Evolutionary conservation across 345 rosid genomes (phyloP), one percentile per base, ranked within the genome.

Genomic region (Crucihimalaya himalaica): DNA sequence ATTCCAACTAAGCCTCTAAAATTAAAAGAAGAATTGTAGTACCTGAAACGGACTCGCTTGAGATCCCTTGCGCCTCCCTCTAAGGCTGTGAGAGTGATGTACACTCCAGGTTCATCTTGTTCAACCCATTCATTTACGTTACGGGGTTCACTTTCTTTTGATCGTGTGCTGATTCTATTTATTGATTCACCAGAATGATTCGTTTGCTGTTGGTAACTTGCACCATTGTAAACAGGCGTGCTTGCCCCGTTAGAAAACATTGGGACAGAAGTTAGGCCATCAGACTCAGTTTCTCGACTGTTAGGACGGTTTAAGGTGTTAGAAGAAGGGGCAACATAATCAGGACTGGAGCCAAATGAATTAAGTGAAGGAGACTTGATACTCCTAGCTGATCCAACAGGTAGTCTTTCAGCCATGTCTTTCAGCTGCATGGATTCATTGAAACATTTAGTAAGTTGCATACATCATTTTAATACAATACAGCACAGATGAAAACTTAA

Each of bases 21-120:
- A 18, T 23, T 11, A 6, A 6, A 62, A 32, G 47, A 32, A 7
- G 32, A 55, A 39, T 1, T 45, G 45, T 82, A 89, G 51, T 83
- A 96, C 98, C 99, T 96, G 88, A 96, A 96, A 73, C 99, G 98
- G 63, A 96, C 99, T 53, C 98, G 92, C 80, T 96, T 92, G 54
- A 96, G 96, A 87, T 96, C 99, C 81, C 73, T 72, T 4, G 88
- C 86, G 48, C 79, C 88, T 63, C 96, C 97, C 0, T 90, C 85
- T 23, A 92, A 88, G 40, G 96, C 87, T 40, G 89, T 90, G 65
- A 96, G 90, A 43, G 99, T 96, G 39, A 96, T 89, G 80, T 92
- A 92, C 21, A 96, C 98, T 76, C 99, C 98, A 25, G 94, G 97
- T 78, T 96, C 97, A 76, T 90, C 96, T 85, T 96, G 99, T 79